phyloP scores from a whole-genome alignment of 176 grass and related monocot species.

The Zoysia japonica region DNA sequence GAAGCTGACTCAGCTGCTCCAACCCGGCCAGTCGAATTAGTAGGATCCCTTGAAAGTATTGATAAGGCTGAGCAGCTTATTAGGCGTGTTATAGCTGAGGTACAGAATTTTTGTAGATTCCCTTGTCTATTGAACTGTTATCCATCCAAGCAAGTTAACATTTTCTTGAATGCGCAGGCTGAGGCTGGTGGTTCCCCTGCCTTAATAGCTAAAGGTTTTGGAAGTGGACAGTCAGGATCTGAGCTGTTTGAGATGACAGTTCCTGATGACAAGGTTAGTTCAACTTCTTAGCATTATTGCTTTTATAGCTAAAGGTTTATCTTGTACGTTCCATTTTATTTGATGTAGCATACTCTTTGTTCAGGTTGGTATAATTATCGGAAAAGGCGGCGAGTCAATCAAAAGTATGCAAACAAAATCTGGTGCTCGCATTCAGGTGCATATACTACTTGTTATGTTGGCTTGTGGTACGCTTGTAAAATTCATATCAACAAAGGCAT shows the following conservation, averaged over 20 bases:
- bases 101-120: constrained; percentile 22
- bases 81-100: constrained; percentile 82
- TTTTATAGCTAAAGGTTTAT: neutral
- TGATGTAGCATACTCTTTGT: constrained; percentile 23
- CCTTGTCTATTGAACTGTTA: neutral
- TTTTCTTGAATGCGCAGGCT: constrained; percentile 53
- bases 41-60: constrained; percentile 68
- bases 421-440: constrained; percentile 93
- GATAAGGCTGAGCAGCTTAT: constrained; percentile 83
- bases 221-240: constrained; percentile 61
- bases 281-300: neutral
- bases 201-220: constrained; percentile 81
- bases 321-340: neutral
- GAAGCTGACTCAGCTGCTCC: constrained; percentile 53
- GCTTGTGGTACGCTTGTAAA: constrained; percentile 13
- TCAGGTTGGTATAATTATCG: constrained; percentile 90
- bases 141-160: neutral
- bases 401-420: constrained; percentile 86
- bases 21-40: constrained; percentile 73
- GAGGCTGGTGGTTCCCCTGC: constrained; percentile 88
- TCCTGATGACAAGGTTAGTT: constrained; percentile 79
- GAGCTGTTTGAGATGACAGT: constrained; percentile 90
- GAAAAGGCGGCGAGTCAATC: constrained; percentile 93
- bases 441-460: constrained; percentile 33
- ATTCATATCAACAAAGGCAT: constrained; percentile 1